Evolutionary conservation across 345 rosid species (phyloP).

Genomic region (Melaleuca quinquenervia): DNA sequence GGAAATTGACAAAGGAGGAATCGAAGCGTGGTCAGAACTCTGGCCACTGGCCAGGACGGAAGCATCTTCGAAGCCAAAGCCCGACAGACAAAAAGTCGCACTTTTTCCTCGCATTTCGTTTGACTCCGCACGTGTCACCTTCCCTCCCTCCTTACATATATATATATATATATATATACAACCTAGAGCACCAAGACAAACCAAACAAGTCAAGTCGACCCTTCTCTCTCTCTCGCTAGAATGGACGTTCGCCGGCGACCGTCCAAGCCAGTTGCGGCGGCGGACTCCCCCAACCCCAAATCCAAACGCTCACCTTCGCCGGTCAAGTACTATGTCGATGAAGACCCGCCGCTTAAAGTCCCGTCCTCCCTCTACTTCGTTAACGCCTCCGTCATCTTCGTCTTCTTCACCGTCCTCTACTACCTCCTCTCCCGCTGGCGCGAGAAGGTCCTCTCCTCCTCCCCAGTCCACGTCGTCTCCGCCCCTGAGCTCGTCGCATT

Average conservation of each 20-base stretch:
- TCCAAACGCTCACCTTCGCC: neutral
- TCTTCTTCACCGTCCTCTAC: slow-evolving; percentile 25
- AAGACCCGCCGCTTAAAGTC: slow-evolving; percentile 2
- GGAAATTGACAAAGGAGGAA: neutral
- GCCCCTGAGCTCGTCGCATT: slow-evolving; percentile 17
- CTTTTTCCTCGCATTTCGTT: neutral
- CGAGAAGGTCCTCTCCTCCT: slow-evolving; percentile 24
- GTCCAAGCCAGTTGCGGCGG: neutral
- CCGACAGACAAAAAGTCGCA: neutral
- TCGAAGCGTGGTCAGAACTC: neutral
- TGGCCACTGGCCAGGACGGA: neutral
- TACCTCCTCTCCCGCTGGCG: slow-evolving; percentile 27
- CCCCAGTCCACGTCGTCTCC: slow-evolving; percentile 21
- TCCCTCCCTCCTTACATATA: neutral
- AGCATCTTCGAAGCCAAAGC: neutral
- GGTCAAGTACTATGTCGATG: neutral
- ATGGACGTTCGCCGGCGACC: slow-evolving; percentile 5
- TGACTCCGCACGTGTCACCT: neutral
- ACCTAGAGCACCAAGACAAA: neutral
- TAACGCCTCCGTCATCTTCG: slow-evolving; percentile 15
- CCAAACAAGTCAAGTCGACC: neutral
- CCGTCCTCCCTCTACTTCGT: slow-evolving; percentile 11
- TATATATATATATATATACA: too few species aligned
- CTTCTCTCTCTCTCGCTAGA: neutral
- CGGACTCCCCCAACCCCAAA: neutral